Percentiles rank a stretch among this genome's conserved stretches.
phyloP scores from a whole-genome alignment of 2,329 filamentous ascomycete genomes.

The Xylariaceae sp. region DNA sequence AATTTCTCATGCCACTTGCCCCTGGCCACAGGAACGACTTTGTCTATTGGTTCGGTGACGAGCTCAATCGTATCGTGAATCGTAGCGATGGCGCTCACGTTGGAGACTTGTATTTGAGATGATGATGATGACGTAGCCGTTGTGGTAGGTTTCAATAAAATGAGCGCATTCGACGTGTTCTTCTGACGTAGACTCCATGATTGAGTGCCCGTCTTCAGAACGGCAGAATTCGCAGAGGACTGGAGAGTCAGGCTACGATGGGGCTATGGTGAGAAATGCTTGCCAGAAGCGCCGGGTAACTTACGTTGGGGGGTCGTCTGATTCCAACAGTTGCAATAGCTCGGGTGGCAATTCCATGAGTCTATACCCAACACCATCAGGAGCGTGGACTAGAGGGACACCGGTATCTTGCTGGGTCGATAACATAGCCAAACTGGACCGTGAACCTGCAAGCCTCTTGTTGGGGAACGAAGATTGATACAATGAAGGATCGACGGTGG shows the following conservation, averaged over 20 bases:
- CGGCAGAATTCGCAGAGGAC: constrained; percentile 46
- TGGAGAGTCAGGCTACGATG: constrained; percentile 42
- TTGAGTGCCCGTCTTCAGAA: constrained; percentile 47
- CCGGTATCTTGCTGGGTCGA: constrained; percentile 41
- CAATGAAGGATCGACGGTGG: no score
- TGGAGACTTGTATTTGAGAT: constrained; percentile 25
- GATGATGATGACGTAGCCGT: constrained; percentile 2
- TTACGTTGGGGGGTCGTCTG: constrained; percentile 49
- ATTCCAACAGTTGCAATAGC: constrained; percentile 51
- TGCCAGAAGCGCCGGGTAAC: constrained; percentile 16
- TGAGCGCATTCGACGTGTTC: constrained; percentile 63
- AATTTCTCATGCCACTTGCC: constrained; percentile 61
- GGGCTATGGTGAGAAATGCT: background rate
- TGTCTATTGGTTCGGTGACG: constrained; percentile 36
- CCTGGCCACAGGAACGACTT: constrained; percentile 29
- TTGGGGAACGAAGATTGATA: no score
- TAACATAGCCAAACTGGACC: constrained; percentile 25
- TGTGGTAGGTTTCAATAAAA: constrained; percentile 42
- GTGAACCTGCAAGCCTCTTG: no score
- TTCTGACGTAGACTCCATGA: constrained; percentile 60
- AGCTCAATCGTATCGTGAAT: constrained; percentile 62
- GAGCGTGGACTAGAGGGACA: constrained; percentile 47
- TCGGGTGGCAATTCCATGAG: constrained; percentile 60
- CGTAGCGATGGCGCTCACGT: constrained; percentile 48
- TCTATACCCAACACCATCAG: constrained; percentile 49